Percentiles rank a stretch among this genome's conserved stretches.
Evolutionary conservation across 2,329 filamentous ascomycete genomes (phyloP).

Genomic region (Escovopsis sp.): DNA sequence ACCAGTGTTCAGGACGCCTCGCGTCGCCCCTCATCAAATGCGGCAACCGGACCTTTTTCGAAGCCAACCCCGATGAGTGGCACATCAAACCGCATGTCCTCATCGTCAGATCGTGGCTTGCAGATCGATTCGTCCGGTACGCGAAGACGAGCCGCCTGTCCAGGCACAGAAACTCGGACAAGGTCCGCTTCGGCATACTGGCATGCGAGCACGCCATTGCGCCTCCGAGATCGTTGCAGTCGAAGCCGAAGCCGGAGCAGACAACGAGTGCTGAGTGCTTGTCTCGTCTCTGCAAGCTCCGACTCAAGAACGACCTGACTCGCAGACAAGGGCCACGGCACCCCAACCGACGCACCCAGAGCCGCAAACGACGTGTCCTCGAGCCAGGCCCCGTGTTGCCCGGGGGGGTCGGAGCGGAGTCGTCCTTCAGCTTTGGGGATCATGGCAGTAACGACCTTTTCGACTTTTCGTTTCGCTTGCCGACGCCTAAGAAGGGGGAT

Average conservation of each 20-base stretch:
- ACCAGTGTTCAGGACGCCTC: no score
- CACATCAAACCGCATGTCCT: slow-evolving; percentile 21
- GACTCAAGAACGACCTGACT: neutral
- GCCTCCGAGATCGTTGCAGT: slow-evolving; percentile 7
- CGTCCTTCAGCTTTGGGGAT: no score
- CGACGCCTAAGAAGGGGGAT: no score
- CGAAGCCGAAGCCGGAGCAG: neutral
- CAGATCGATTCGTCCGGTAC: slow-evolving; percentile 22
- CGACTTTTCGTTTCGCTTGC: no score
- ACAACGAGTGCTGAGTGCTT: no score
- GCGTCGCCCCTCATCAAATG: slow-evolving; percentile 1
- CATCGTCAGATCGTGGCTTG: slow-evolving; percentile 25
- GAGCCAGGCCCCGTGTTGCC: no score
- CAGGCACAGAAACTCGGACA: slow-evolving; percentile 18
- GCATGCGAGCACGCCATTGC: slow-evolving; percentile 26
- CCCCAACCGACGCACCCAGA: no score
- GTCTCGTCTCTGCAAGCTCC: neutral
- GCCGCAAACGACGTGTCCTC: no score
- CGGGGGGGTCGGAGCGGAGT: no score
- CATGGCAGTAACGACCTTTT: no score
- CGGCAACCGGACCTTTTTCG: slow-evolving; percentile 17
- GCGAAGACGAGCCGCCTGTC: slow-evolving; percentile 19
- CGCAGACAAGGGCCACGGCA: neutral
- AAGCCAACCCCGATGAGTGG: slow-evolving; percentile 20
- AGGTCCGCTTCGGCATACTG: slow-evolving; percentile 26